phyloP scores from a whole-genome alignment of 139 green algal species.

The Haematococcus lacustris region DNA sequence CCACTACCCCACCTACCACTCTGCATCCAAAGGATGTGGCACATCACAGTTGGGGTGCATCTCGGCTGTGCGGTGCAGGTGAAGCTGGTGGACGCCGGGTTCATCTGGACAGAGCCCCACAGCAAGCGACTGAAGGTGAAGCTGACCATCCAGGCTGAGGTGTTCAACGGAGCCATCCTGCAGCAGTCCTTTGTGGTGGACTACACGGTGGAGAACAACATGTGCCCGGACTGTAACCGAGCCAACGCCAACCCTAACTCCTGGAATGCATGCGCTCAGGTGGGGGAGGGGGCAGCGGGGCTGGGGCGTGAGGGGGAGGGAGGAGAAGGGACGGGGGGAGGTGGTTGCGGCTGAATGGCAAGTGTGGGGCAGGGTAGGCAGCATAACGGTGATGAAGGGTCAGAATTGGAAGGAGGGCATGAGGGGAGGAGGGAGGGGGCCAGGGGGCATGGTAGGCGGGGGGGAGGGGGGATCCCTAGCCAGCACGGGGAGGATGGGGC shows the following conservation, averaged over 20 bases:
- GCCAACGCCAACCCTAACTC: constrained; percentile 86
- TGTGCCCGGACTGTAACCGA: constrained; percentile 88
- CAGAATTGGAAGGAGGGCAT: no score
- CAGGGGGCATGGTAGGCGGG: no score
- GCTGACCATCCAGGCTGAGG: constrained; percentile 89
- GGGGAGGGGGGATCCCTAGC: no score
- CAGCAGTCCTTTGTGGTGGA: constrained; percentile 95
- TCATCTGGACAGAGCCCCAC: constrained; percentile 99
- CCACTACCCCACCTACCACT: no score
- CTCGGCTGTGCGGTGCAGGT: constrained; percentile 69
- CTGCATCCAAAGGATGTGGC: no score
- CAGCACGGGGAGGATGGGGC: no score
- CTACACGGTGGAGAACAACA: constrained; percentile 90
- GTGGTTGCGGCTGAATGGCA: neutral
- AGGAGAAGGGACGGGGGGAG: no score
- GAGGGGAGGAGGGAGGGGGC: no score
- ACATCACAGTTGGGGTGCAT: no score
- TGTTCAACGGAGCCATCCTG: constrained; percentile 94
- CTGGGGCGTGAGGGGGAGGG: no score
- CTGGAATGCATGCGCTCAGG: constrained; percentile 89
- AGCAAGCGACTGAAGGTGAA: constrained; percentile 93
- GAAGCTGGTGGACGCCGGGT: constrained; percentile 96
- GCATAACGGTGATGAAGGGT: neutral
- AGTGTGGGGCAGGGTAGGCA: neutral
- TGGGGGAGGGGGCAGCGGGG: no score